Conservation (phyloP, 140 eudicot genomes). For the Flaveria floridana region DNA sequence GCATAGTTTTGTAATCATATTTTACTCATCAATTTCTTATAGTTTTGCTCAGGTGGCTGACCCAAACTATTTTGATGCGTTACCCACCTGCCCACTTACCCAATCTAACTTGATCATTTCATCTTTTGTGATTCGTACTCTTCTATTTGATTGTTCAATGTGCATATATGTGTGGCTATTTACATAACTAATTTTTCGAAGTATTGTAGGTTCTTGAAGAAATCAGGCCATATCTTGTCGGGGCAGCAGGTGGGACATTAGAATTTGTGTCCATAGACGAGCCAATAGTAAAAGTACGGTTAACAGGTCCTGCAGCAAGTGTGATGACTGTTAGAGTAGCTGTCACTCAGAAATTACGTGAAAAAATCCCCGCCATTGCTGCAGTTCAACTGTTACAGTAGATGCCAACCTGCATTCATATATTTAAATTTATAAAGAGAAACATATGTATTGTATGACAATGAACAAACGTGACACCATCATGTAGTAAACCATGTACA, state of each 20-base stretch:
- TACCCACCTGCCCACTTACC: not conserved
- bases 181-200: not conserved
- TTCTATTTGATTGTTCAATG: not conserved
- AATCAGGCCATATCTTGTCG: conserved; percentile 90
- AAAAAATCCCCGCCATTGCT: conserved; percentile 85
- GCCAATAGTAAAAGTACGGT: conserved; percentile 81
- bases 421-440: conserved; percentile 15
- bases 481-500: conserved; percentile 27
- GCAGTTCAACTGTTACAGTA: conserved; percentile 87
- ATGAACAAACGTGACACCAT: conserved; percentile 2
- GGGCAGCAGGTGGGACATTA: conserved; percentile 79
- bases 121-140: not conserved
- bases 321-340: conserved; percentile 99
- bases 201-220: conserved; percentile 75
- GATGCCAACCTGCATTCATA: conserved; percentile 3
- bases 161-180: not conserved
- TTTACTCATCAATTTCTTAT: not conserved
- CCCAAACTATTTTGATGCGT: not conserved
- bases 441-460: conserved; percentile 21
- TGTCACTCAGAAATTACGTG: conserved; percentile 83
- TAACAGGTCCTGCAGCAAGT: conserved; percentile 94
- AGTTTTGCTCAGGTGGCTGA: not conserved
- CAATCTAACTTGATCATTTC: not conserved
- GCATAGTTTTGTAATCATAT: not conserved
- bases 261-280: conserved; percentile 28